Evolutionary conservation across 2,329 filamentous ascomycete genomes (phyloP).

Genomic region (Nothomitra cinnamomea): DNA sequence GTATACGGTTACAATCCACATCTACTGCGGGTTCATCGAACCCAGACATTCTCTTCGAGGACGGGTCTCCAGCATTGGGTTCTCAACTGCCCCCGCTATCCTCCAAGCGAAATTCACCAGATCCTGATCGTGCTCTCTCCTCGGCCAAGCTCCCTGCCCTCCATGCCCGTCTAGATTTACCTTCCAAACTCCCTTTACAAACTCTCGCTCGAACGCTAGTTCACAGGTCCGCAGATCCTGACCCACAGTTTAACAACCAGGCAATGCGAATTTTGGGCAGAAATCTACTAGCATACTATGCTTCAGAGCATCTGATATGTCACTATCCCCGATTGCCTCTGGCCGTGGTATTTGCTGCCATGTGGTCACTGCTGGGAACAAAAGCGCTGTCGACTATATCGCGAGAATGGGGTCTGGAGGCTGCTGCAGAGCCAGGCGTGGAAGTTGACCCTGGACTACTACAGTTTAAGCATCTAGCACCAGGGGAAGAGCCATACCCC

Average conservation of each 20-base stretch:
- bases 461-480: slow-evolving; percentile 47
- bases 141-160: slow-evolving; percentile 88
- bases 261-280: slow-evolving; percentile 67
- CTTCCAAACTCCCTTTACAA: slow-evolving; percentile 65
- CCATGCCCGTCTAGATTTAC: slow-evolving; percentile 72
- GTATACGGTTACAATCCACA: slow-evolving; percentile 4
- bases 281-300: slow-evolving; percentile 75
- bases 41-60: not conserved
- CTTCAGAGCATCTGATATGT: slow-evolving; percentile 72
- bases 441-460: slow-evolving; percentile 87
- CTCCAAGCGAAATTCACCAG: slow-evolving; percentile 43
- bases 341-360: slow-evolving; percentile 68
- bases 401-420: slow-evolving; percentile 80
- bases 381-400: slow-evolving; percentile 58
- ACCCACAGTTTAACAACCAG: slow-evolving; percentile 73
- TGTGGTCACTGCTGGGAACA: slow-evolving; percentile 68
- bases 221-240: slow-evolving; percentile 65
- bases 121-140: slow-evolving; percentile 43
- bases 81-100: slow-evolving; percentile 5
- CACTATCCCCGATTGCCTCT: slow-evolving; percentile 84
- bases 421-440: slow-evolving; percentile 66
- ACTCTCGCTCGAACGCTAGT: slow-evolving; percentile 76
- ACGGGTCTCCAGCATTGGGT: slow-evolving; percentile 9
- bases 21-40: not conserved
- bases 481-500: slow-evolving; percentile 26